Conservation (phyloP, 179 eudicot species). For the Drosera spatulata region DNA sequence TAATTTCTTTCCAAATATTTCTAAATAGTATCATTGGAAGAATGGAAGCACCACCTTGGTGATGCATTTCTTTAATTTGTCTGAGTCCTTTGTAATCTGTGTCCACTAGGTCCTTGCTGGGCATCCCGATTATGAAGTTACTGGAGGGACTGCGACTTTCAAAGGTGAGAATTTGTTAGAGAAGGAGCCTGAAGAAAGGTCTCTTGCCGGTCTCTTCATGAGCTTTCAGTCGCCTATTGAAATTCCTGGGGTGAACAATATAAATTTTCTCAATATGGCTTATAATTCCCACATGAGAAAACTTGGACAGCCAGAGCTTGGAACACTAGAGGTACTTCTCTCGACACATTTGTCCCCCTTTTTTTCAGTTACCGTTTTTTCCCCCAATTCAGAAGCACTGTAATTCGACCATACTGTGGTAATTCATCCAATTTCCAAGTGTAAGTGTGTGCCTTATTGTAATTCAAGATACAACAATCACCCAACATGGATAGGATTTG, state of each 20-base stretch:
- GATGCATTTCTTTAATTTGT: no score
- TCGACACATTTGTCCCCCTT: background rate
- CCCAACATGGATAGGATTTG: no score
- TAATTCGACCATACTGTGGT: no score
- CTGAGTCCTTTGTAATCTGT: background rate
- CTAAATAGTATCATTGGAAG: no score
- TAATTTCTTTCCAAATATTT: background rate
- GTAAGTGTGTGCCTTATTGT: no score
- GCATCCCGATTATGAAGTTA: slow-evolving; percentile 94
- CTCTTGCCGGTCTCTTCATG: slow-evolving; percentile 86
- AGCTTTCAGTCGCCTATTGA: slow-evolving; percentile 97
- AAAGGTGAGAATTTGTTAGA: slow-evolving; percentile 90
- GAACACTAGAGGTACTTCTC: slow-evolving; percentile 69
- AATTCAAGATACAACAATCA: no score
- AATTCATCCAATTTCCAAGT: no score
- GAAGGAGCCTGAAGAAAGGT: slow-evolving; percentile 92
- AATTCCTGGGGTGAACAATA: slow-evolving; percentile 96
- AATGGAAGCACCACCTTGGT: no score
- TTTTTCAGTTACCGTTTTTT: background rate
- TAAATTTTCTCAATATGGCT: slow-evolving; percentile 82
- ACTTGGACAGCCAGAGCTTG: slow-evolving; percentile 77
- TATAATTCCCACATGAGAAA: slow-evolving; percentile 88
- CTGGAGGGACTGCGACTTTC: slow-evolving; percentile 62
- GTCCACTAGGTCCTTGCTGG: slow-evolving; percentile 79
- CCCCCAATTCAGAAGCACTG: no score